Evolutionary conservation across 441 rosid species (phyloP), one percentile per base, ranked within the genome.

Genomic region (Viola pubescens): DNA sequence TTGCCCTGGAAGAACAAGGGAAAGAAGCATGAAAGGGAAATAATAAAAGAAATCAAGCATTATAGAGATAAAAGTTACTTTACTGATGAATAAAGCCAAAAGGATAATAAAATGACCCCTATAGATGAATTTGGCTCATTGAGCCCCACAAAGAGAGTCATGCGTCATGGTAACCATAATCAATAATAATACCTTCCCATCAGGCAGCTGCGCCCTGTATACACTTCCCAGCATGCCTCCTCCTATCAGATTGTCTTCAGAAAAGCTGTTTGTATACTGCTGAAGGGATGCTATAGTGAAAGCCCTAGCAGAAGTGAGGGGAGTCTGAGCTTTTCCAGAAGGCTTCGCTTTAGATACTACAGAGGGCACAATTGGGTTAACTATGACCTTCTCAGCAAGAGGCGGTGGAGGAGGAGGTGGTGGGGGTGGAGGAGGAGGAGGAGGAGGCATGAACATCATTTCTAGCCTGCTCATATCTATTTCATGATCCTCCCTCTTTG

Each of bases 181-280:
- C 19, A 63, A 13, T 59, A 52, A 26, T 59, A 52, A 26, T 79
- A 94, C 99, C 94, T 86, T 94, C 53, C 89, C 88, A 62, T 73
- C 67, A 44, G 98, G 89, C 77, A 87, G 91, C 66, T 85, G 77
- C 57, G 99, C 99, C 65, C 81, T 78, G 60, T 88, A 94, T 69
- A 94, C 97, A 73, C 65, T 85, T 54, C 99, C 99, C 41, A 94
- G 89, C 97, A 87, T 94, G 68, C 99, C 99, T 3, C 75, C 70
- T 67, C 96, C 98, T 40, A 94, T 73, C 55, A 84, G 77, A 78
- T 88, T 94, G 58, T 88, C 98, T 76, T 80, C 94, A 71, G 97
- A 82, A 79, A 94, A 94, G 84, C 99, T 94, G 57, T 85, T 85
- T 16, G 99, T 94, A 63, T 78, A 88, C 69, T 87, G 98, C 68